These are phyloP conservation scores for Fusarium compactum DNA, from an alignment of 2,329 filamentous ascomycete genomes.

Conservation along the genomic window DNA sequence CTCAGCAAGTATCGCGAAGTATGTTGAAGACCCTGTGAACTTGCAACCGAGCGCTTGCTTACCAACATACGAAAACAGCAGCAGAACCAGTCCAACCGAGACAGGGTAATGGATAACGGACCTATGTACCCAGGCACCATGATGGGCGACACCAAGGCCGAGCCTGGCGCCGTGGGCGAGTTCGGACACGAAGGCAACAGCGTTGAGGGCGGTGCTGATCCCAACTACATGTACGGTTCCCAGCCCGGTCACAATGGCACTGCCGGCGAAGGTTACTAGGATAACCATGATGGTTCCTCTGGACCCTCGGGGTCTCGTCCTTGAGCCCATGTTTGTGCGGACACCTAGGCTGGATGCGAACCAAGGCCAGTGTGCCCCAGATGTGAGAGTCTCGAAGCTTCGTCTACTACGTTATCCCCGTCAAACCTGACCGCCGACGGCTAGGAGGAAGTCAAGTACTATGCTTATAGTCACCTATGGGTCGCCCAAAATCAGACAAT, in stretches of 20 bases:
- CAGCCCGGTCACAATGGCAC: conserved; percentile 70
- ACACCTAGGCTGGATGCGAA: not conserved
- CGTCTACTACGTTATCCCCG: not conserved
- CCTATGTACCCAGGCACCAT: conserved; percentile 49
- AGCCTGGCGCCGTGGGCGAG: conserved; percentile 52
- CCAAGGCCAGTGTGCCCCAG: not conserved
- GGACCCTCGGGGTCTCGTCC: not conserved
- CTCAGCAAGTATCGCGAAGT: conserved; percentile 98
- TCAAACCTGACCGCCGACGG: not conserved
- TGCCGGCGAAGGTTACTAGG: conserved; percentile 65
- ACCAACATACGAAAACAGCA: conserved; percentile 48
- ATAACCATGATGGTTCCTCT: not conserved
- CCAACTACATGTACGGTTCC: conserved; percentile 66
- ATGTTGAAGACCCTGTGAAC: conserved; percentile 55
- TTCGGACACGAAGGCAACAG: conserved; percentile 58
- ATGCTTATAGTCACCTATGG: not conserved
- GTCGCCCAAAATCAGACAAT: not conserved
- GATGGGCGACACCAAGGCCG: conserved; percentile 51
- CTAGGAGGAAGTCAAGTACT: not conserved
- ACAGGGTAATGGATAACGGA: conserved; percentile 53
- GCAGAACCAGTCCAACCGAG: conserved; percentile 58
- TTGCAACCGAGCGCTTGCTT: not conserved
- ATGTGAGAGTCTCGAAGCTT: not conserved
- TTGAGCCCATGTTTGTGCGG: not conserved
- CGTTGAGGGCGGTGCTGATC: conserved; percentile 57